phyloP scores from a whole-genome alignment of 345 rosid species.

The Salix exigua region DNA sequence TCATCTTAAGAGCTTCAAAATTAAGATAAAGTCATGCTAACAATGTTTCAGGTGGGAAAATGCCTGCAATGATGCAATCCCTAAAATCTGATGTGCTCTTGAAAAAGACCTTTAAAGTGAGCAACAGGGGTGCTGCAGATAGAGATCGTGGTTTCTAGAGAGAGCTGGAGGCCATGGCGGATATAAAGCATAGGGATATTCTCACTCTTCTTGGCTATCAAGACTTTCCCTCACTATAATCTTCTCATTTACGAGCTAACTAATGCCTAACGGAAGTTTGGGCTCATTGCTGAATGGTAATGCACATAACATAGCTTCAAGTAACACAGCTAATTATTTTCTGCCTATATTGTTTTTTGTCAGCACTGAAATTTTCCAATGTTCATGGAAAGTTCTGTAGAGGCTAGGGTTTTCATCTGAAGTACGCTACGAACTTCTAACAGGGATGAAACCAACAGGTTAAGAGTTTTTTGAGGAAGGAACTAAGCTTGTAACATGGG shows the following conservation, averaged over 20 bases:
- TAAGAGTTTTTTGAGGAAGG: slow-evolving; percentile 83
- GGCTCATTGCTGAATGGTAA: slow-evolving; percentile 61
- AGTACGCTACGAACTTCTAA: slow-evolving; percentile 51
- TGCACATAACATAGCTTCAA: neutral
- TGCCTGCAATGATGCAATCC: slow-evolving; percentile 54
- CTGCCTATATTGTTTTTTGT: neutral
- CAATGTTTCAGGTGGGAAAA: slow-evolving; percentile 52
- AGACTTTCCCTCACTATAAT: slow-evolving; percentile 53
- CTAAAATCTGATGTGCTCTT: slow-evolving; percentile 47
- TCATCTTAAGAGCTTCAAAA: neutral
- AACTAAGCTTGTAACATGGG: slow-evolving; percentile 91
- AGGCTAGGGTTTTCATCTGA: neutral
- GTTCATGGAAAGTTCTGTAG: neutral
- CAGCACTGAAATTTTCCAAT: neutral
- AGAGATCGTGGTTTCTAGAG: slow-evolving; percentile 70
- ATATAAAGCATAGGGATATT: slow-evolving; percentile 81
- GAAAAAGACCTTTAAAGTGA: slow-evolving; percentile 58
- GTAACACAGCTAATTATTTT: neutral
- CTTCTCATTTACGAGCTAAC: slow-evolving; percentile 78
- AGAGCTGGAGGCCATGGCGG: slow-evolving; percentile 81
- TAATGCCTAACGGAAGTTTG: slow-evolving; percentile 83
- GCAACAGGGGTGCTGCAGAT: slow-evolving; percentile 61
- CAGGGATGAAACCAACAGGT: slow-evolving; percentile 74
- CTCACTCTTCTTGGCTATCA: slow-evolving; percentile 79
- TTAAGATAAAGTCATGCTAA: neutral